Conservation (phyloP, 805 yeast species). For the Metschnikowia aberdeeniae region DNA sequence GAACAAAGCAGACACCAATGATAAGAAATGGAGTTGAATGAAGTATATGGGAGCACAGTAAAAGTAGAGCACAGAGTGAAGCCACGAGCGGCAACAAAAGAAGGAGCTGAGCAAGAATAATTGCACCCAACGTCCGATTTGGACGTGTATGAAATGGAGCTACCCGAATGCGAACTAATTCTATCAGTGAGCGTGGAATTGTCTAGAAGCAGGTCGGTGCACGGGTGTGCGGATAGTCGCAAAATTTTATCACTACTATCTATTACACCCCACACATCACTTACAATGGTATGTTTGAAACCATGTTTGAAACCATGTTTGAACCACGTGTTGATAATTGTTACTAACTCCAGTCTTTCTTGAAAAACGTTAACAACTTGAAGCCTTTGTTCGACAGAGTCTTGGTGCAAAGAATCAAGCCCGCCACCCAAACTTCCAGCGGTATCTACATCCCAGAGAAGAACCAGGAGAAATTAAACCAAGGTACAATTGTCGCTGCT, state of each 20-base stretch:
- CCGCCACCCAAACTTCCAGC: conserved; percentile 84
- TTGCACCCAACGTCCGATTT: too few species aligned
- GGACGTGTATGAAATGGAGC: neutral
- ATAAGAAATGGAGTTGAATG: too few species aligned
- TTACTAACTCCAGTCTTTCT: conserved; percentile 45
- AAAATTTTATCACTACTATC: conserved; percentile 1
- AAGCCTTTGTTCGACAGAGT: conserved; percentile 95
- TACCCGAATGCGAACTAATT: neutral
- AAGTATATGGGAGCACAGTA: too few species aligned
- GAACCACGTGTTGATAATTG: too few species aligned
- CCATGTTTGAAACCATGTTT: neutral
- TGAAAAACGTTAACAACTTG: conserved; percentile 81
- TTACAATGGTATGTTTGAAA: conserved; percentile 11
- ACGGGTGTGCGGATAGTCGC: conserved; percentile 9
- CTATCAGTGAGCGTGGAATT: conserved; percentile 6
- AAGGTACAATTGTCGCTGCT: conserved; percentile 87
- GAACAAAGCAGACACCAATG: too few species aligned
- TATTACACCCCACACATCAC: neutral
- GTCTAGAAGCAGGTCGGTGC: conserved; percentile 12
- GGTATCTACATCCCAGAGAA: conserved; percentile 95
- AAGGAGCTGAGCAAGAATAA: too few species aligned
- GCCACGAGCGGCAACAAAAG: too few species aligned
- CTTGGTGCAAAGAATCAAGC: conserved; percentile 90
- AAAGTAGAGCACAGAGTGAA: too few species aligned
- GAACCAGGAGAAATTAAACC: conserved; percentile 89